Conservation (phyloP, 192 early-diverging fungal species). For the Coemansia umbellata region DNA sequence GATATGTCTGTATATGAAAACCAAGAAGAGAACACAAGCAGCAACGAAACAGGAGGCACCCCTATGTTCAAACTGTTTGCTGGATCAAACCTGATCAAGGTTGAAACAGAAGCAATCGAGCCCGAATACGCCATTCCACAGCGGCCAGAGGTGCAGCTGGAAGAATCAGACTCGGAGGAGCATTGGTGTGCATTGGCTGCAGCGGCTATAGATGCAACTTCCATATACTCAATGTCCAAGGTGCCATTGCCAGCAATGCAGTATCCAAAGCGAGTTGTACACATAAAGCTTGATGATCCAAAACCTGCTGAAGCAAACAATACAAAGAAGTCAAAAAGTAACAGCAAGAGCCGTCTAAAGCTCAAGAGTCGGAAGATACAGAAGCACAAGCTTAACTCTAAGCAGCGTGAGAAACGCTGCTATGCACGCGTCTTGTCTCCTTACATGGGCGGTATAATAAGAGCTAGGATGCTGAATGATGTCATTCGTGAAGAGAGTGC, state of each 20-base stretch:
- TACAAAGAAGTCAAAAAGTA: background rate
- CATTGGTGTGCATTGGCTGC: constrained; percentile 31
- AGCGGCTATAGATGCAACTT: constrained; percentile 31
- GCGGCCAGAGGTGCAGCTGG: constrained; percentile 23
- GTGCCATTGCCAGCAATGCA: constrained; percentile 30
- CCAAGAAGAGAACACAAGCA: background rate
- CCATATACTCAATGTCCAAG: constrained; percentile 9
- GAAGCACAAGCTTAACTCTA: background rate
- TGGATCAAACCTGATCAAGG: constrained; percentile 35
- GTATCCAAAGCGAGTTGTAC: constrained; percentile 31
- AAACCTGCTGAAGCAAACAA: background rate
- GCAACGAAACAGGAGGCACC: background rate
- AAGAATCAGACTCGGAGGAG: constrained; percentile 46
- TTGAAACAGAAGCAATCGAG: constrained; percentile 17
- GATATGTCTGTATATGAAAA: background rate
- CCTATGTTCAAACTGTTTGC: constrained; percentile 46
- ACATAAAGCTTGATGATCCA: constrained; percentile 10
- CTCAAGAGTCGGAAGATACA: constrained; percentile 1
- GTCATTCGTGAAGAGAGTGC: constrained; percentile 36
- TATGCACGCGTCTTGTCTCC: constrained; percentile 26
- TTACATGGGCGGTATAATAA: constrained; percentile 37
- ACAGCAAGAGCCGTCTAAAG: constrained; percentile 3
- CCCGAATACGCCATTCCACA: constrained; percentile 16
- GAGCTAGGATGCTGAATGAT: constrained; percentile 37
- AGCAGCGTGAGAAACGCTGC: background rate